These are phyloP conservation scores for Rhizopogon vulgaris DNA, from an alignment of 768 basidiomycete genomes.

Conservation along the genomic window DNA sequence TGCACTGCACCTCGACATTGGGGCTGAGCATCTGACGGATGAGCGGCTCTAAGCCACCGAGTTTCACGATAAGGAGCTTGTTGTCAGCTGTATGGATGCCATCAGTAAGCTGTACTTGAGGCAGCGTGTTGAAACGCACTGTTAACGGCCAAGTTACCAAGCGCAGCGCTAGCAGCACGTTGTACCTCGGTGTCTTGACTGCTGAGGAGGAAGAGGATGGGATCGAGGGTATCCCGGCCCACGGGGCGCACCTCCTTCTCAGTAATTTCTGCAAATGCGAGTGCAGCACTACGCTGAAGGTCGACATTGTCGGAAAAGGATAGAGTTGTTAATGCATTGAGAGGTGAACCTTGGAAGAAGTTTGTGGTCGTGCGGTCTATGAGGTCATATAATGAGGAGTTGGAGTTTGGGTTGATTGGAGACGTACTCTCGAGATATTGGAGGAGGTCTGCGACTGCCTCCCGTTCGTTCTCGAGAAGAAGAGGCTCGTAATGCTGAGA, in stretches of 20 bases:
- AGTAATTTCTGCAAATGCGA: conserved; percentile 98
- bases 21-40: conserved; percentile 99
- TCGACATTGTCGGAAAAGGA: conserved; percentile 99
- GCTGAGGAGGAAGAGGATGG: conserved; percentile 93
- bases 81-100: conserved; percentile 70
- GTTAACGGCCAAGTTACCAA: conserved; percentile 97
- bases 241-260: conserved; percentile 99
- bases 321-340: conserved; percentile 90
- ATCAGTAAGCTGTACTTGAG: conserved; percentile 6
- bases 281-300: conserved; percentile 93
- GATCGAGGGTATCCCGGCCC: conserved; percentile 94
- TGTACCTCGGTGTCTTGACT: conserved; percentile 99
- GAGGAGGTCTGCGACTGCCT: conserved; percentile 95
- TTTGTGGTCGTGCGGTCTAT: conserved; percentile 96
- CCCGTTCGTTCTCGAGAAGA: conserved; percentile 88
- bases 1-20: conserved; percentile 99
- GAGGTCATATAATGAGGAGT: conserved; percentile 6
- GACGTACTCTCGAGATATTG: conserved; percentile 94
- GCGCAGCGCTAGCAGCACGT: conserved; percentile 92
- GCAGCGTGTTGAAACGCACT: conserved; percentile 48
- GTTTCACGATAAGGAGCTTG: conserved; percentile 96
- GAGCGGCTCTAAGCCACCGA: conserved; percentile 94
- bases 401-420: conserved; percentile 1
- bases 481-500: conserved; percentile 85
- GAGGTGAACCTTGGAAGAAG: conserved; percentile 92